These are phyloP conservation scores for Tolypocladium endophyticum DNA, from an alignment of 2,329 filamentous ascomycete species.

Conservation along the genomic window DNA sequence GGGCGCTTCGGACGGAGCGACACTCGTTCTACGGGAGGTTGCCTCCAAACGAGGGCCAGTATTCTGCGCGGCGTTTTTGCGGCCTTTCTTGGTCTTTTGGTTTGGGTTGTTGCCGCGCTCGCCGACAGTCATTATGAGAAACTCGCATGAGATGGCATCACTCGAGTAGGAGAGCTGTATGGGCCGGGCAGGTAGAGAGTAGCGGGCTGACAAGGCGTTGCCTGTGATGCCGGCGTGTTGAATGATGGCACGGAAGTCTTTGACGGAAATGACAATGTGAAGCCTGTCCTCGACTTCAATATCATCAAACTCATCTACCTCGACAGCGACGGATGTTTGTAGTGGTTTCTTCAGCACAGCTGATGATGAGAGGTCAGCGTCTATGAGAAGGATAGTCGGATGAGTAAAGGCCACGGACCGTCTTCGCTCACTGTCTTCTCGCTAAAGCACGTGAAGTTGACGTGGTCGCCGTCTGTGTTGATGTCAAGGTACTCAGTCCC, in stretches of 20 bases:
- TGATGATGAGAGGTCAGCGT: slow-evolving; percentile 25
- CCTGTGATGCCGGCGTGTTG: slow-evolving; percentile 62
- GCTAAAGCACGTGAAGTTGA: slow-evolving; percentile 73
- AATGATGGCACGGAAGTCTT: slow-evolving; percentile 72
- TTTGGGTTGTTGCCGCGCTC: slow-evolving; percentile 42
- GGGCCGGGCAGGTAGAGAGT: slow-evolving; percentile 61
- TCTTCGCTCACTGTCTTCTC: slow-evolving; percentile 63
- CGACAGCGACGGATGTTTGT: slow-evolving; percentile 68
- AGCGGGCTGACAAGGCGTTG: slow-evolving; percentile 55
- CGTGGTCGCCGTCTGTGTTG: slow-evolving; percentile 60
- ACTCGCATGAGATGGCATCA: slow-evolving; percentile 62
- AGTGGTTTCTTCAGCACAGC: slow-evolving; percentile 71
- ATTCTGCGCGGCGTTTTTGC: slow-evolving; percentile 24
- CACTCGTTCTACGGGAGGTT: slow-evolving; percentile 32
- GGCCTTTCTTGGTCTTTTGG: slow-evolving; percentile 36
- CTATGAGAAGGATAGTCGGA: neutral
- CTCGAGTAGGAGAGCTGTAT: slow-evolving; percentile 62
- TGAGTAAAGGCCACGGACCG: slow-evolving; percentile 15
- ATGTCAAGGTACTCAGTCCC: slow-evolving; percentile 75
- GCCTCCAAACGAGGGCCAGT: slow-evolving; percentile 35
- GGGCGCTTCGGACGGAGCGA: slow-evolving; percentile 23
- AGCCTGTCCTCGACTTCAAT: slow-evolving; percentile 65
- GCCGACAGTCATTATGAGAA: slow-evolving; percentile 73
- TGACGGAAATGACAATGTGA: slow-evolving; percentile 72
- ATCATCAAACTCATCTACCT: slow-evolving; percentile 65